Percentiles rank a stretch among this genome's conserved stretches.
Conservation (phyloP, 805 yeast species). For the Nakazawaea pomicola region DNA sequence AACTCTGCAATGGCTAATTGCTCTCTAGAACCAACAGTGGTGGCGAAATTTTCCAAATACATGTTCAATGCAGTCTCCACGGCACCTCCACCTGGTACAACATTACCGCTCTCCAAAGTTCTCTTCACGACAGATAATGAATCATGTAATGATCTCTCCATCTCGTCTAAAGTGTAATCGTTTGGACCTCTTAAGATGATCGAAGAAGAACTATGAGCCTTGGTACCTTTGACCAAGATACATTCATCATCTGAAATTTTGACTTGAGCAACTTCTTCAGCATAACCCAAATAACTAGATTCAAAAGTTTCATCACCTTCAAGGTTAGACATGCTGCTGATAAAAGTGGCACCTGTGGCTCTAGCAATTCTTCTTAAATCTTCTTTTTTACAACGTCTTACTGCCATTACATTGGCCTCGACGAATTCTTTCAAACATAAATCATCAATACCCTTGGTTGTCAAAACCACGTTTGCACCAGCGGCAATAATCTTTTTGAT, state of each 20-base stretch:
- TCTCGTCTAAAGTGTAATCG: slow-evolving; percentile 92
- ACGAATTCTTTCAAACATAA: slow-evolving; percentile 87
- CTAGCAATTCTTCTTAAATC: slow-evolving; percentile 95
- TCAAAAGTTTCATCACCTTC: slow-evolving; percentile 96
- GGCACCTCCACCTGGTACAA: slow-evolving; percentile 99
- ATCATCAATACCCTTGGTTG: slow-evolving; percentile 95
- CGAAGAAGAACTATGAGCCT: slow-evolving; percentile 87
- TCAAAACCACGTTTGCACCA: slow-evolving; percentile 89
- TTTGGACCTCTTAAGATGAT: slow-evolving; percentile 94
- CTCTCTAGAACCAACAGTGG: slow-evolving; percentile 95
- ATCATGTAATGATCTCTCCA: slow-evolving; percentile 97
- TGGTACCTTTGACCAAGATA: slow-evolving; percentile 83
- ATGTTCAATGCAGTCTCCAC: slow-evolving; percentile 95
- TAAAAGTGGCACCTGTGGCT: slow-evolving; percentile 94
- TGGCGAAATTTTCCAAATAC: slow-evolving; percentile 93
- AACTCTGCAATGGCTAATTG: slow-evolving; percentile 98
- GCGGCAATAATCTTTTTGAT: slow-evolving; percentile 74
- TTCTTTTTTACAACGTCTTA: slow-evolving; percentile 94
- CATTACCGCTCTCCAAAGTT: slow-evolving; percentile 87
- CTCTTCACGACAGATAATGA: slow-evolving; percentile 92
- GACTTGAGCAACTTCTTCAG: slow-evolving; percentile 87
- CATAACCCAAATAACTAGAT: slow-evolving; percentile 75
- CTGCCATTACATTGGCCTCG: slow-evolving; percentile 90
- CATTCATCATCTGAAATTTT: slow-evolving; percentile 96
- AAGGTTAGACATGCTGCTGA: slow-evolving; percentile 82